Evolutionary conservation across 2,329 filamentous ascomycete species (phyloP).

Genomic region (Penicillium hordei): DNA sequence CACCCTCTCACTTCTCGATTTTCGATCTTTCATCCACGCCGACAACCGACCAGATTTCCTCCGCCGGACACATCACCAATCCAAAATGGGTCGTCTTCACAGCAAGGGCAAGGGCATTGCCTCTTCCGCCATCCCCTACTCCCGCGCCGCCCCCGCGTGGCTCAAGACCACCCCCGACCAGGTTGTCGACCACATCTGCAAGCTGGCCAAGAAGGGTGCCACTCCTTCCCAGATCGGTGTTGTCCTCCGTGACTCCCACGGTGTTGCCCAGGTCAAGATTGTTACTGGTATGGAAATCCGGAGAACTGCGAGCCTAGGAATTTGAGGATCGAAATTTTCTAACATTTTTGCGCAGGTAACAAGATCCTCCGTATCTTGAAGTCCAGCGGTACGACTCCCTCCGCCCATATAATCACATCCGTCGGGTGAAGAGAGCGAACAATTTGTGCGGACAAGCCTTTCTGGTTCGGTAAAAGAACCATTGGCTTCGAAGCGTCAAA

Average conservation of each 20-base stretch:
- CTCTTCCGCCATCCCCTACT: slow-evolving; percentile 93
- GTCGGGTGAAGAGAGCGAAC: slow-evolving; percentile 27
- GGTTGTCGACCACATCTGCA: slow-evolving; percentile 98
- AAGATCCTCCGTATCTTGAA: slow-evolving; percentile 99
- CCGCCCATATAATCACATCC: slow-evolving; percentile 20
- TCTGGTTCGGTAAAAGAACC: slow-evolving; percentile 10
- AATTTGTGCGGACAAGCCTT: slow-evolving; percentile 13
- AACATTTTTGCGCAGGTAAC: slow-evolving; percentile 69
- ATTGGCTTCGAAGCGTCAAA: slow-evolving; percentile 4
- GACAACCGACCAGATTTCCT: slow-evolving; percentile 33
- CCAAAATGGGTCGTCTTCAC: slow-evolving; percentile 77
- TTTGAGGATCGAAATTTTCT: slow-evolving; percentile 30
- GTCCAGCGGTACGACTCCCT: slow-evolving; percentile 74
- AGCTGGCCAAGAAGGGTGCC: slow-evolving; percentile 97
- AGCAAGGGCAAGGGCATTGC: slow-evolving; percentile 99
- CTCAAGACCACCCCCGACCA: slow-evolving; percentile 98
- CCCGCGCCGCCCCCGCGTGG: slow-evolving; percentile 87
- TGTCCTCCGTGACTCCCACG: slow-evolving; percentile 95
- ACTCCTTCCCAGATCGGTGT: slow-evolving; percentile 99
- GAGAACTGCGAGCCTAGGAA: neutral
- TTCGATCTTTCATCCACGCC: slow-evolving; percentile 30
- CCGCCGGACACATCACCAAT: slow-evolving; percentile 31
- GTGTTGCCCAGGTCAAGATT: slow-evolving; percentile 95
- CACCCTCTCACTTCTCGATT: slow-evolving; percentile 15
- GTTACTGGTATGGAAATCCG: slow-evolving; percentile 73